phyloP scores from a whole-genome alignment of 2,329 filamentous ascomycete genomes.

The Orbilia quercus region DNA sequence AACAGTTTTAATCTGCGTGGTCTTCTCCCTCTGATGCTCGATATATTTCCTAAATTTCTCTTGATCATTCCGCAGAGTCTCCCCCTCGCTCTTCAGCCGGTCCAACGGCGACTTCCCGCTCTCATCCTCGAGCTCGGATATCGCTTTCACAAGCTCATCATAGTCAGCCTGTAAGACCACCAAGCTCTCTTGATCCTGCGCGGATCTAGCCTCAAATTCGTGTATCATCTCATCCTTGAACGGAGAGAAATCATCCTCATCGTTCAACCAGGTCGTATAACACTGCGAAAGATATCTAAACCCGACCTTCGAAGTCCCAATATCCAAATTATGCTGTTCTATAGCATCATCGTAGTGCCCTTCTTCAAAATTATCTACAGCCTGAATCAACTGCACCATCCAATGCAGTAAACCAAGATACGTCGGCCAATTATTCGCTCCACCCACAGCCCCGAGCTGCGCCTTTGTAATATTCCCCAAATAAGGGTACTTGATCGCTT shows the following conservation, averaged over 20 bases:
- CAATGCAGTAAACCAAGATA: slow-evolving; percentile 95
- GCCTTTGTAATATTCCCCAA: slow-evolving; percentile 97
- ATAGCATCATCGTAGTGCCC: slow-evolving; percentile 89
- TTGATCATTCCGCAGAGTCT: slow-evolving; percentile 93
- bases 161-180: slow-evolving; percentile 88
- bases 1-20: slow-evolving; percentile 86
- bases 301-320: slow-evolving; percentile 89
- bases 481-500: slow-evolving; percentile 93
- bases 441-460: slow-evolving; percentile 91
- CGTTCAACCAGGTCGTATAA: slow-evolving; percentile 92
- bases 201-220: slow-evolving; percentile 86
- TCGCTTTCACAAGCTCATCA: slow-evolving; percentile 80
- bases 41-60: slow-evolving; percentile 97
- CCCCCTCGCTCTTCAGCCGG: slow-evolving; percentile 82
- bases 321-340: slow-evolving; percentile 82
- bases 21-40: slow-evolving; percentile 80
- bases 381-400: slow-evolving; percentile 98
- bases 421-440: slow-evolving; percentile 89
- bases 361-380: slow-evolving; percentile 83
- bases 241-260: slow-evolving; percentile 90
- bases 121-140: slow-evolving; percentile 87
- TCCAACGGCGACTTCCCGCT: slow-evolving; percentile 80
- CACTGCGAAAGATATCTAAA: slow-evolving; percentile 90
- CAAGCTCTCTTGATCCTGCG: slow-evolving; percentile 84
- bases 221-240: slow-evolving; percentile 75